Percentiles rank a stretch among this genome's conserved stretches.
phyloP scores from a whole-genome alignment of 139 green algal genomes.

The Choricystis sp. region DNA sequence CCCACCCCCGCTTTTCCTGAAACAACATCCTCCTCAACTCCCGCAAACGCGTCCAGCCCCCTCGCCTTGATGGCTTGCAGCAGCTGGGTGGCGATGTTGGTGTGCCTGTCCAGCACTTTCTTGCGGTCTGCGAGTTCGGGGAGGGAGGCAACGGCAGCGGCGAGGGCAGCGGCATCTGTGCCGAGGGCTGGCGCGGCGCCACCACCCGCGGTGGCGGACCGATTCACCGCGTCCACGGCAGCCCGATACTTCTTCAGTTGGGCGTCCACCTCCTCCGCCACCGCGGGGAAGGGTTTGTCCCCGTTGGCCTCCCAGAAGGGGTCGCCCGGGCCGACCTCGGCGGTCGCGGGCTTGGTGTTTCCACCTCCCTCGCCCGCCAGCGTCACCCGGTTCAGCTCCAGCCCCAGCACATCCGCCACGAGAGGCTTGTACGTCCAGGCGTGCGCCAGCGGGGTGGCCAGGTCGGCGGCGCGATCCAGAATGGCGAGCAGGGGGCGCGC shows the following conservation, averaged over 20 bases:
- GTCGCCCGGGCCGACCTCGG: slow-evolving; percentile 64
- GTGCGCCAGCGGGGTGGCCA: slow-evolving; percentile 75
- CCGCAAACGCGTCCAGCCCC: slow-evolving; percentile 66
- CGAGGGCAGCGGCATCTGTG: slow-evolving; percentile 56
- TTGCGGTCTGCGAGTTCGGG: slow-evolving; percentile 62
- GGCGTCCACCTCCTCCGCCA: slow-evolving; percentile 59
- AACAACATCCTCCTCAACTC: slow-evolving; percentile 72
- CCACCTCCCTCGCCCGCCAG: slow-evolving; percentile 16
- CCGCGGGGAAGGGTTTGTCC: slow-evolving; percentile 51
- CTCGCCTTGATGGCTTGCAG: slow-evolving; percentile 76
- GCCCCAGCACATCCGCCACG: slow-evolving; percentile 80
- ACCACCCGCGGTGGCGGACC: slow-evolving; percentile 24
- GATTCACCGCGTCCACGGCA: slow-evolving; percentile 84
- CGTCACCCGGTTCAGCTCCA: slow-evolving; percentile 76
- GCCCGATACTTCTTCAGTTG: slow-evolving; percentile 71
- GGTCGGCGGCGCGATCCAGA: slow-evolving; percentile 96
- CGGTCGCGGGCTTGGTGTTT: slow-evolving; percentile 25
- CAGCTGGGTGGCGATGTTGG: slow-evolving; percentile 80
- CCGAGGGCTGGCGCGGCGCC: slow-evolving; percentile 21
- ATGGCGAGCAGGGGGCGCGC: slow-evolving; percentile 79
- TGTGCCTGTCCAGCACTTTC: slow-evolving; percentile 96
- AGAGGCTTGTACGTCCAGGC: slow-evolving; percentile 91
- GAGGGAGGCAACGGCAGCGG: slow-evolving; percentile 60
- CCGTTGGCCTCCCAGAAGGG: slow-evolving; percentile 73
- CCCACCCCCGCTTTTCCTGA: neutral